Conservation (phyloP, 2,329 filamentous ascomycete species). For the Domatiomyces globalis region DNA sequence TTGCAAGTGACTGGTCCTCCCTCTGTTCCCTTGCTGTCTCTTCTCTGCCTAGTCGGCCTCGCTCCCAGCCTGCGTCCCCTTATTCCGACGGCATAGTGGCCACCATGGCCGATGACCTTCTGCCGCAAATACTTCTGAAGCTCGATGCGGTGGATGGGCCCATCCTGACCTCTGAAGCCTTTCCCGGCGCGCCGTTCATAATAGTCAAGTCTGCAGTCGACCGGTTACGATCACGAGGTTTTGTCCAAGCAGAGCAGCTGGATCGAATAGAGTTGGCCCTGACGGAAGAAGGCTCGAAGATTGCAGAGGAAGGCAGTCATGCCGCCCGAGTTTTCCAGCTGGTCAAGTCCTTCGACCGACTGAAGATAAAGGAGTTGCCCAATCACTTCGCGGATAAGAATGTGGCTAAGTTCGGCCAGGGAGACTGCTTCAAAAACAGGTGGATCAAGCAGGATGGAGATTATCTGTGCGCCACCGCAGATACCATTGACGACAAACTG, state of each 20-base stretch:
- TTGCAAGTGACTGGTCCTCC: not conserved
- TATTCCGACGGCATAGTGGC: not conserved
- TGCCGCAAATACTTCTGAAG: slow-evolving; percentile 42
- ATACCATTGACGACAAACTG: slow-evolving; percentile 68
- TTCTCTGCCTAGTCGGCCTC: not conserved
- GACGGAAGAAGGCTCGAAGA: slow-evolving; percentile 59
- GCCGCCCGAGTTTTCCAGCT: slow-evolving; percentile 72
- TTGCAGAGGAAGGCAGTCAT: slow-evolving; percentile 62
- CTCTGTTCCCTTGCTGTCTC: not conserved
- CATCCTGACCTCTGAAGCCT: slow-evolving; percentile 54
- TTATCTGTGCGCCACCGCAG: slow-evolving; percentile 40
- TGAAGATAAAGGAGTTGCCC: slow-evolving; percentile 61
- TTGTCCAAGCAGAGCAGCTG: slow-evolving; percentile 73
- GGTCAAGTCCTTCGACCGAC: slow-evolving; percentile 58
- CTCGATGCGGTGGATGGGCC: slow-evolving; percentile 47
- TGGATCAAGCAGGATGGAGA: slow-evolving; percentile 53
- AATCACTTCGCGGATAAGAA: slow-evolving; percentile 32
- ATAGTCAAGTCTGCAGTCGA: slow-evolving; percentile 79
- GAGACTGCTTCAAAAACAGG: slow-evolving; percentile 73
- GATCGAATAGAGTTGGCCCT: slow-evolving; percentile 65
- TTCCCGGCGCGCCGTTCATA: slow-evolving; percentile 51
- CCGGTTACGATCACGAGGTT: slow-evolving; percentile 66
- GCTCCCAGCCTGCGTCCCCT: not conserved
- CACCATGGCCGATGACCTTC: slow-evolving; percentile 18
- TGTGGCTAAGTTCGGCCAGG: slow-evolving; percentile 58